phyloP scores from a whole-genome alignment of 2,329 filamentous ascomycete genomes.

The Claviceps paspali region DNA sequence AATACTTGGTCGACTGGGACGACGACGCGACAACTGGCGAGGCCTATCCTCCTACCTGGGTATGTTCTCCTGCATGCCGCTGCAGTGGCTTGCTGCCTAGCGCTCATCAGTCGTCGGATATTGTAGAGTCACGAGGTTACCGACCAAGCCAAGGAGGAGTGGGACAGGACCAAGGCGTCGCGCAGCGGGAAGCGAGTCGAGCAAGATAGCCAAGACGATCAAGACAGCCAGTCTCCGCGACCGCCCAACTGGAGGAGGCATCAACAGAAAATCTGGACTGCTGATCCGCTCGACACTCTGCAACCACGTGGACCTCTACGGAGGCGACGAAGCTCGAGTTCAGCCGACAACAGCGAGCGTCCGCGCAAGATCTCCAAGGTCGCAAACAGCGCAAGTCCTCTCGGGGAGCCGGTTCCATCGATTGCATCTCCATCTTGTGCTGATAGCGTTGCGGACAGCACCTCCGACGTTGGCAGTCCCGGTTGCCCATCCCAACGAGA shows the following conservation, averaged over 20 bases:
- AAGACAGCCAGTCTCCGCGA: conserved; percentile 14
- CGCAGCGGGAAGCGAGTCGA: neutral
- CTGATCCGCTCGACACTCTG: neutral
- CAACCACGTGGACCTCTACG: neutral
- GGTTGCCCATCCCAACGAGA: neutral
- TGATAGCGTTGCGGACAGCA: conserved; percentile 8
- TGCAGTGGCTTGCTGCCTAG: too few species aligned
- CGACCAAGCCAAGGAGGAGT: conserved; percentile 17
- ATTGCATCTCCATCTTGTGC: conserved; percentile 14
- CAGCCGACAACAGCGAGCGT: conserved; percentile 7
- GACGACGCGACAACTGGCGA: conserved; percentile 17
- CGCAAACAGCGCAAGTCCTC: conserved; percentile 11
- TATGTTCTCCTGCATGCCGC: conserved; percentile 7
- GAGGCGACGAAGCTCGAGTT: conserved; percentile 2
- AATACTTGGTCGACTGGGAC: conserved; percentile 26
- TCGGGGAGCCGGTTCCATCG: conserved; percentile 17
- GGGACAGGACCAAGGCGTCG: conserved; percentile 14
- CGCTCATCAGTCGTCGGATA: too few species aligned
- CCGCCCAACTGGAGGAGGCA: conserved; percentile 15
- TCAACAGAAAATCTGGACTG: conserved; percentile 3
- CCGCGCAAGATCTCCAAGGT: conserved; percentile 11
- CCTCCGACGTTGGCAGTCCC: conserved; percentile 5
- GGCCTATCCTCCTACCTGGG: conserved; percentile 20
- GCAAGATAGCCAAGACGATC: conserved; percentile 6
- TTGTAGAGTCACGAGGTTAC: conserved; percentile 19